Evolutionary conservation across 2,329 filamentous ascomycete species (phyloP), one percentile per base, ranked within the genome.

Genomic region (Elsinoe perseae): DNA sequence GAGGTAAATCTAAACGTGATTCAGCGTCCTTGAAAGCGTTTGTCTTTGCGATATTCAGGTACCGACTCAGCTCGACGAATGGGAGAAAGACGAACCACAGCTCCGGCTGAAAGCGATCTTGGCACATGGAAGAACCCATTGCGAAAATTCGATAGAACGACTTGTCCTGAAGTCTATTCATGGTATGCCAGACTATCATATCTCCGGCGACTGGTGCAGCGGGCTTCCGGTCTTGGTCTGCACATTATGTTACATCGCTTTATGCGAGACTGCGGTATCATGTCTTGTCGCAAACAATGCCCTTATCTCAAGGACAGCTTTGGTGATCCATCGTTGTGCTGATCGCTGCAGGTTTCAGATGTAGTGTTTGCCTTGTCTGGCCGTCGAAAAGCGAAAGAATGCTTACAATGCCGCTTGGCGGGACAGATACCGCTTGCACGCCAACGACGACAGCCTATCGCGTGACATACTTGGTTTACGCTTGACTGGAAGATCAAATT

Each of bases 201-300:
- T 50, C 28, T 32, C 30, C 25, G 30, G 28, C 28, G 48, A 30
- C 16, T 36, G 14, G 10, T 25, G 28, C 7, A 12, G 30, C 9
- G 10, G 10, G 43, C 43, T 52, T 34, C 3, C 18, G 25, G 10
- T 3, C 14, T 36, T 14, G 40, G 18, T 4, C 9, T 18, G 40
- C 40, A 44, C 5, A 25, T 52, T 36, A 20, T 21, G 48, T 52
- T 52, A 52, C 48, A 52, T 52, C 48, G 48, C 32, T n/a, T 38
- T 28, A 27, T 52, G 48, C 48, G 32, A 10, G 28, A 25, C 25
- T 32, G 25, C 12, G 44, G 25, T 14, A 50, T 9, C 36, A 20
- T 3, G 48, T 52, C 30, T 52, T 3, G 48, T 36, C 5, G 6
- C 28, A 6, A 36, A 4, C 12, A 9, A 36, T 36, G 32, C 5